Percentiles rank a stretch among this genome's conserved stretches.
phyloP scores from a whole-genome alignment of 106 monocot species.

The Platanthera guangdongensis region DNA sequence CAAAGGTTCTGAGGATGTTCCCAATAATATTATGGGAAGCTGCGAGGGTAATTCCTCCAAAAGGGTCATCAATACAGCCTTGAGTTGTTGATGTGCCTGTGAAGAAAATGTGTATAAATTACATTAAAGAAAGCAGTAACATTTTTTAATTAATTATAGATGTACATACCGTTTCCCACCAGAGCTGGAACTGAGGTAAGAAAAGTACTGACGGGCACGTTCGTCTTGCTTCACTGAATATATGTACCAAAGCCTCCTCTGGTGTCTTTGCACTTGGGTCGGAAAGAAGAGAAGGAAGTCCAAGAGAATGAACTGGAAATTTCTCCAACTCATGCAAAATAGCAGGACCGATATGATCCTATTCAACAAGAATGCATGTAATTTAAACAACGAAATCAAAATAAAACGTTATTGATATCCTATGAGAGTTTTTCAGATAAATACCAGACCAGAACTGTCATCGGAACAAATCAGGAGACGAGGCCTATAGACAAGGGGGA shows the following conservation, averaged over 20 bases:
- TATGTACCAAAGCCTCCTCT: conserved; percentile 97
- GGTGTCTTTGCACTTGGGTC: conserved; percentile 97
- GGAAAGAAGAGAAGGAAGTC: conserved; percentile 95
- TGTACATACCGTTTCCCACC: conserved; percentile 95
- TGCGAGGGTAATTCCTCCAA: conserved; percentile 60
- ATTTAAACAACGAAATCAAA: conserved; percentile 13
- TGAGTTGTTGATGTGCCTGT: conserved; percentile 62
- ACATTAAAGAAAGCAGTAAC: conserved; percentile 8
- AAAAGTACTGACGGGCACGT: conserved; percentile 84
- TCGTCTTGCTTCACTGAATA: conserved; percentile 97
- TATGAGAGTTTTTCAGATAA: conserved; percentile 3
- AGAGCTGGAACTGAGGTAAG: conserved; percentile 94
- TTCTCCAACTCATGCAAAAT: conserved; percentile 94
- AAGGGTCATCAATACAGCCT: conserved; percentile 56
- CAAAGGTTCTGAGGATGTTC: conserved; percentile 41
- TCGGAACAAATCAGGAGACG: conserved; percentile 86
- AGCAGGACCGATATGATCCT: conserved; percentile 98
- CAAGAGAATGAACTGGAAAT: conserved; percentile 95
- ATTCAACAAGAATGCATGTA: conserved; percentile 31
- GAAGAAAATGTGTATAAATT: conserved; percentile 4
- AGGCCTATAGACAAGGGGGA: conserved; percentile 93
- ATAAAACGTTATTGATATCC: background rate
- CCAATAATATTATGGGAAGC: conserved; percentile 44
- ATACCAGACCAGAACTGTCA: conserved; percentile 88
- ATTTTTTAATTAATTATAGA: conserved; percentile 1